Percentiles rank a stretch among this genome's conserved stretches.
phyloP scores from a whole-genome alignment of 148 eudicot species.

The Heliamphora exappendiculata region DNA sequence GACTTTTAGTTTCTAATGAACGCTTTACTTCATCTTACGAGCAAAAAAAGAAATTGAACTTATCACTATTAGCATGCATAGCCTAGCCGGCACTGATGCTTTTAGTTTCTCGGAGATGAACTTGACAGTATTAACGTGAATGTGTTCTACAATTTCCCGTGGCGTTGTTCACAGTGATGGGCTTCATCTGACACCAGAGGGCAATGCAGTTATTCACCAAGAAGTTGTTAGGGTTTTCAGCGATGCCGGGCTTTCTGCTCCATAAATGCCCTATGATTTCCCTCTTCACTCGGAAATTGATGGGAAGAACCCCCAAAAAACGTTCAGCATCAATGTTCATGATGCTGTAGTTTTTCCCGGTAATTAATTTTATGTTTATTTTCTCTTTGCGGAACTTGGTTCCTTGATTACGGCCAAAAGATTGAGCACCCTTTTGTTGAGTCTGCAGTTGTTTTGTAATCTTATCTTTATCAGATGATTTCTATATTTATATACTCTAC shows the following conservation, averaged over 20 bases:
- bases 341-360: not conserved
- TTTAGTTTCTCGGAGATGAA: not conserved
- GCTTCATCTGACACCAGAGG: constrained; percentile 77
- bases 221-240: constrained; percentile 60
- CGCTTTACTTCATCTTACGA: not conserved
- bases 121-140: not conserved
- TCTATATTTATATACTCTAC: not conserved
- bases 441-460: not conserved
- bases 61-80: not conserved
- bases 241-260: constrained; percentile 43
- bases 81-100: not conserved
- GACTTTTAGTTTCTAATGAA: too few species aligned
- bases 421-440: not conserved
- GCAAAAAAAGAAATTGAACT: not conserved
- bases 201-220: constrained; percentile 59
- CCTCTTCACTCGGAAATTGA: constrained; percentile 79
- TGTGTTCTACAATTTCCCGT: not conserved
- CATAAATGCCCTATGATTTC: constrained; percentile 67
- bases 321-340: constrained; percentile 48
- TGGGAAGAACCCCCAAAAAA: constrained; percentile 47
- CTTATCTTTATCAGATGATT: not conserved
- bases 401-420: not conserved
- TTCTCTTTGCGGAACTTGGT: not conserved
- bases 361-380: not conserved
- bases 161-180: constrained; percentile 57